phyloP scores from a whole-genome alignment of 2,329 filamentous ascomycete genomes.

The Monosporascus cannonballus region DNA sequence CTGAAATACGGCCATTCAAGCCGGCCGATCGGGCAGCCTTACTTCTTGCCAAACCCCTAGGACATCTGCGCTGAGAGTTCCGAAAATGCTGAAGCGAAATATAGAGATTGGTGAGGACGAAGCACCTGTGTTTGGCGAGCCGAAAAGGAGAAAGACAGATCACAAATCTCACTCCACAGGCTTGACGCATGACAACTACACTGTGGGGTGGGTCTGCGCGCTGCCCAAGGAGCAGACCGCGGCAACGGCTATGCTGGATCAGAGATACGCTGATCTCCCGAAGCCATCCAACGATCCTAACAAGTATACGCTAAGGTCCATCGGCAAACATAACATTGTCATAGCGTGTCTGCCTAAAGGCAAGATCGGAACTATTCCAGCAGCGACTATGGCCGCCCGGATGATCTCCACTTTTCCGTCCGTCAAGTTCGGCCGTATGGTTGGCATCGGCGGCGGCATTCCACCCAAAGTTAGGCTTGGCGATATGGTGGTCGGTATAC shows the following conservation, averaged over 20 bases:
- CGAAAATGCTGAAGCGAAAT: no score
- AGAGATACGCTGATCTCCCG: constrained; percentile 6
- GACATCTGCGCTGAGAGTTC: no score
- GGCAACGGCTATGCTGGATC: constrained; percentile 14
- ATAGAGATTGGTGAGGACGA: no score
- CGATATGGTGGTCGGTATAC: constrained; percentile 19
- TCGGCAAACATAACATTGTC: constrained; percentile 16
- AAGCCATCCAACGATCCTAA: constrained; percentile 5
- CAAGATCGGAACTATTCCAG: constrained; percentile 26
- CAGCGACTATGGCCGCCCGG: constrained; percentile 24
- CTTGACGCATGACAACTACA: constrained; percentile 9
- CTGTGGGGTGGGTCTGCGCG: constrained; percentile 16
- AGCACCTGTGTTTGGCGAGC: no score
- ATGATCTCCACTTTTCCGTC: constrained; percentile 25
- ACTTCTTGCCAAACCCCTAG: no score
- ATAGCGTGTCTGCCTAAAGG: constrained; percentile 17
- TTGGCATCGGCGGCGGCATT: constrained; percentile 32
- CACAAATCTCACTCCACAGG: no score
- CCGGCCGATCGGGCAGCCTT: no score
- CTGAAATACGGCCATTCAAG: no score
- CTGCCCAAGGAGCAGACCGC: constrained; percentile 13
- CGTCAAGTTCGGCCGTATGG: constrained; percentile 34
- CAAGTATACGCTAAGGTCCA: constrained; percentile 15
- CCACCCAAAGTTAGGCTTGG: constrained; percentile 15
- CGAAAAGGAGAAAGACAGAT: no score